These are phyloP conservation scores for Aureobasidium sp. DNA, from an alignment of 2,329 filamentous ascomycete species.

Conservation along the genomic window DNA sequence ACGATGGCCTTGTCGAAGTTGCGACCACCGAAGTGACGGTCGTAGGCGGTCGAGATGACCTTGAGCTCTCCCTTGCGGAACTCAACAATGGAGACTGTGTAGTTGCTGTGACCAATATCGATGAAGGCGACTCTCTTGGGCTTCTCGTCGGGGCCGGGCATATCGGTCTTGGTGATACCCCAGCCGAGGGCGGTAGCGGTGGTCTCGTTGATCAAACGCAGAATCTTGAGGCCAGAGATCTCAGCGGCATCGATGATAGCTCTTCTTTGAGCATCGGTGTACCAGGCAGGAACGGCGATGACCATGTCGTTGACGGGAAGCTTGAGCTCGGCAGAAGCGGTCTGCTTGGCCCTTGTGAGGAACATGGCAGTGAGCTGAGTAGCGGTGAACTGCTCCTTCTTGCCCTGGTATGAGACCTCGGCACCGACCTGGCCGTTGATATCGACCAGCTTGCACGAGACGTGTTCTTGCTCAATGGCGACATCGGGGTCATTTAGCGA, in stretches of 20 bases:
- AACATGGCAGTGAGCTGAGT: constrained; percentile 94
- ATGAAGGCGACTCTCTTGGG: constrained; percentile 84
- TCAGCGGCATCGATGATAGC: constrained; percentile 84
- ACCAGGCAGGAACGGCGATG: constrained; percentile 92
- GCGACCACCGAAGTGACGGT: constrained; percentile 93
- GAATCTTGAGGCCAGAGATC: constrained; percentile 84
- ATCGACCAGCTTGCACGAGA: constrained; percentile 79
- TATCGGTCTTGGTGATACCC: constrained; percentile 95
- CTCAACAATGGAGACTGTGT: constrained; percentile 88
- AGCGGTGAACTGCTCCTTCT: constrained; percentile 92
- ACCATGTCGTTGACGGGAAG: constrained; percentile 88
- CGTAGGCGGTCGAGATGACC: constrained; percentile 85
- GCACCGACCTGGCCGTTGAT: constrained; percentile 90
- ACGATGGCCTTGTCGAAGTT: constrained; percentile 94
- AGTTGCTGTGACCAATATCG: constrained; percentile 95
- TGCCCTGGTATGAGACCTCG: constrained; percentile 85
- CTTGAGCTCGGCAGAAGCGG: constrained; percentile 77
- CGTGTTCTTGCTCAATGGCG: constrained; percentile 83
- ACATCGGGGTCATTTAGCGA: constrained; percentile 83
- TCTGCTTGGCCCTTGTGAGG: constrained; percentile 87
- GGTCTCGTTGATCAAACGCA: constrained; percentile 95
- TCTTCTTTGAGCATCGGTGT: constrained; percentile 88
- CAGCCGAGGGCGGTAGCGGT: constrained; percentile 93
- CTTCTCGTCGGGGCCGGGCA: constrained; percentile 82
- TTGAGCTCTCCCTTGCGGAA: constrained; percentile 95